Evolutionary conservation across 176 grass and related monocot genomes (phyloP).

Genomic region (Avena insularis): DNA sequence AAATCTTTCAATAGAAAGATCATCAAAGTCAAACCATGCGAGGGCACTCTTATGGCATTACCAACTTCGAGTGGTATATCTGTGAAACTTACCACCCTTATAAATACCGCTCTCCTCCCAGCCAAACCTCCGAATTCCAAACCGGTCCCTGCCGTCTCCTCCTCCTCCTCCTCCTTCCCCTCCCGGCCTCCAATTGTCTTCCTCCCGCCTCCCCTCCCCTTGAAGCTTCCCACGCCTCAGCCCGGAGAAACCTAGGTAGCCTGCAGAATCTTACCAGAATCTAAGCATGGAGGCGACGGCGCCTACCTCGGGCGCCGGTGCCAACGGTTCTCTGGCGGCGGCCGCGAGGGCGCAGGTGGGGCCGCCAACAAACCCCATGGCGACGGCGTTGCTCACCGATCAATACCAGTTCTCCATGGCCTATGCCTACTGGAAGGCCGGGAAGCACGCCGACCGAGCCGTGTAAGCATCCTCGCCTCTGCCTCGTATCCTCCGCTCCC

Average conservation of each 20-base stretch:
- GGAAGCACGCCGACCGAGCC: slow-evolving; percentile 87
- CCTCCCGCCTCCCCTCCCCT: background rate
- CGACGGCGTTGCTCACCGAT: slow-evolving; percentile 94
- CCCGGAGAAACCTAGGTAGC: slow-evolving; percentile 23
- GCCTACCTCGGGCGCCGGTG: slow-evolving; percentile 18
- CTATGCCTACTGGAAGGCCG: slow-evolving; percentile 97
- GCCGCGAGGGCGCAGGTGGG: slow-evolving; percentile 44
- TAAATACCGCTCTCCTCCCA: slow-evolving; percentile 17
- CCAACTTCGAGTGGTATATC: background rate
- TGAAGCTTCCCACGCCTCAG: slow-evolving; percentile 40
- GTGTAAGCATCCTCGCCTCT: slow-evolving; percentile 63
- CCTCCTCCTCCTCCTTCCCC: slow-evolving; percentile 30
- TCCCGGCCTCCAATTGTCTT: slow-evolving; percentile 45
- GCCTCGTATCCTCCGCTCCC: background rate
- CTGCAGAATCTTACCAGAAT: background rate
- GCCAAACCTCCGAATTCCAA: slow-evolving; percentile 44
- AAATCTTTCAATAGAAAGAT: too few species aligned
- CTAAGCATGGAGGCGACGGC: slow-evolving; percentile 38
- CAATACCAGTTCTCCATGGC: slow-evolving; percentile 99
- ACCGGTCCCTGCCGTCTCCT: slow-evolving; percentile 34
- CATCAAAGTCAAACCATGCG: too few species aligned
- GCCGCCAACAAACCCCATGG: slow-evolving; percentile 94
- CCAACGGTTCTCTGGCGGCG: slow-evolving; percentile 59
- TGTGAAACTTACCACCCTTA: background rate
- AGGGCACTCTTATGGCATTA: background rate